phyloP scores from a whole-genome alignment of 345 rosid species.

The Aquilaria malaccensis region DNA sequence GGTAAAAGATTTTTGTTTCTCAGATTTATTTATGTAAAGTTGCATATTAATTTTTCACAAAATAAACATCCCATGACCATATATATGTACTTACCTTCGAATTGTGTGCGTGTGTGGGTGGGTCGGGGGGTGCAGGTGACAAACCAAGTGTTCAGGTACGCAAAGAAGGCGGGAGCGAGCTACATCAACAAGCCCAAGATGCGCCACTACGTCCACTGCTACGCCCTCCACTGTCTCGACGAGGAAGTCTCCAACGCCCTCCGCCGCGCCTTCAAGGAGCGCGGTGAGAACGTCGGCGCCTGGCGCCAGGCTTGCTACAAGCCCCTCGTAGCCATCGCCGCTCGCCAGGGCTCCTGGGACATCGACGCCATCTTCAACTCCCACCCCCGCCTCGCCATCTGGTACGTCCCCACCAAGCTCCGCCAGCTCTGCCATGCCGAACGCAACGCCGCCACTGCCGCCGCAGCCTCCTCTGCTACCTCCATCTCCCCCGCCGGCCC shows the following conservation, averaged over 20 bases:
- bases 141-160: constrained; percentile 91
- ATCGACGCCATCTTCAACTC: constrained; percentile 83
- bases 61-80: no score
- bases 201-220: constrained; percentile 98
- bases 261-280: constrained; percentile 74
- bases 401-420: constrained; percentile 96
- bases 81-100: no score
- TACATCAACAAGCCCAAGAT: constrained; percentile 98
- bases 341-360: constrained; percentile 80
- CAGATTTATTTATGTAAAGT: no score
- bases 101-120: no score
- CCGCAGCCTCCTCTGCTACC: constrained; percentile 38
- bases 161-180: constrained; percentile 91
- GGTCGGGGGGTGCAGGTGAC: constrained; percentile 47
- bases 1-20: no score
- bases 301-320: constrained; percentile 98
- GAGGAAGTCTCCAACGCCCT: constrained; percentile 77
- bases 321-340: constrained; percentile 81
- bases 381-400: constrained; percentile 85
- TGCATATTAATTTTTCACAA: no score
- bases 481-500: constrained; percentile 34
- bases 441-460: constrained; percentile 35
- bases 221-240: constrained; percentile 90
- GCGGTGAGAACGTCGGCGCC: constrained; percentile 93
- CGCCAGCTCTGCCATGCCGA: constrained; percentile 92